Percentiles rank a stretch among this genome's conserved stretches.
These are phyloP conservation scores for Acer negundo DNA, from an alignment of 345 rosid genomes.

Conservation along the genomic window DNA sequence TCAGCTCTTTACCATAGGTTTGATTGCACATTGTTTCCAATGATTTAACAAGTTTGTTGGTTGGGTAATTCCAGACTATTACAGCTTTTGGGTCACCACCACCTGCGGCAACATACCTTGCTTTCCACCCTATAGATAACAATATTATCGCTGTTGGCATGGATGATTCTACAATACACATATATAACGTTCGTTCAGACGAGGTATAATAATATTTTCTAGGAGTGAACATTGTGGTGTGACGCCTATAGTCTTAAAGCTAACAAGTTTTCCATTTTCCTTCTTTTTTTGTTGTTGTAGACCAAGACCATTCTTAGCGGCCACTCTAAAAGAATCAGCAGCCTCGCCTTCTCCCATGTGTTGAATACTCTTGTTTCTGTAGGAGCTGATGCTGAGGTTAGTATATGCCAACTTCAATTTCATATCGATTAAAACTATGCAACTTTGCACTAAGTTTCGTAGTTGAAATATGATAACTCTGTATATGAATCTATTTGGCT, in stretches of 20 bases:
- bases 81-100: constrained; percentile 42
- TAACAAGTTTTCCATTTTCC: background rate
- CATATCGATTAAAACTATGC: background rate
- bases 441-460: background rate
- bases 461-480: background rate
- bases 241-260: background rate
- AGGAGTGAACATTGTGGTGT: background rate
- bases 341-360: constrained; percentile 74
- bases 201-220: constrained; percentile 33
- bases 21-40: background rate
- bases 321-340: constrained; percentile 73
- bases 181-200: constrained; percentile 39
- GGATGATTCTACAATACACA: constrained; percentile 45
- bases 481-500: background rate
- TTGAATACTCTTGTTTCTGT: constrained; percentile 71
- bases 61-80: constrained; percentile 35
- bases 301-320: constrained; percentile 77
- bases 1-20: background rate
- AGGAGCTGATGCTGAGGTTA: constrained; percentile 86
- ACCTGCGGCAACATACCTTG: constrained; percentile 49
- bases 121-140: constrained; percentile 56
- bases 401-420: background rate
- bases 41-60: constrained; percentile 11
- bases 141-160: constrained; percentile 50
- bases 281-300: constrained; percentile 29